These are phyloP conservation scores for Rhazya stricta DNA, from an alignment of 257 asterid species.

Conservation along the genomic window DNA sequence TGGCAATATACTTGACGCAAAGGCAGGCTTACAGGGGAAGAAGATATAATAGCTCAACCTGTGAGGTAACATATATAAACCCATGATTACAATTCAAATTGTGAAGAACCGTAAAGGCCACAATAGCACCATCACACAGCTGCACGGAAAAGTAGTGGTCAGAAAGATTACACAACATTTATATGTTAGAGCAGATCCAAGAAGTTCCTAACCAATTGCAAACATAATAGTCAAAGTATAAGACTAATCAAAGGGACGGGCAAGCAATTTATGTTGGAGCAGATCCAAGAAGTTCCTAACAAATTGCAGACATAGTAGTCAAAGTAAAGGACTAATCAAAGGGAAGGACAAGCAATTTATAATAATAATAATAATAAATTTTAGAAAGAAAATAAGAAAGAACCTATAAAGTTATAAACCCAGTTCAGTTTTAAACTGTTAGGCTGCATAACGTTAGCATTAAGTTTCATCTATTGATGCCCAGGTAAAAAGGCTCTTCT, in stretches of 20 bases:
- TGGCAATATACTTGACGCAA: not conserved
- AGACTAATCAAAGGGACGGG: not conserved
- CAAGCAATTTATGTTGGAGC: not conserved
- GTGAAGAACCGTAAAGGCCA: slow-evolving; percentile 95
- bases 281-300: not conserved
- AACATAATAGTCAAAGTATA: not conserved
- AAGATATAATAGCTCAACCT: slow-evolving; percentile 46
- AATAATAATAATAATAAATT: too few relatives aligned
- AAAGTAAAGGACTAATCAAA: too few relatives aligned
- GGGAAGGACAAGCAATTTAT: not conserved
- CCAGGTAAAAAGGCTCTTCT: not conserved
- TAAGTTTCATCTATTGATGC: not conserved
- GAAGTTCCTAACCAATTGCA: not conserved
- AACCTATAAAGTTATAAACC: not conserved
- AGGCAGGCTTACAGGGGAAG: slow-evolving; percentile 7
- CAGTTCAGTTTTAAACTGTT: not conserved
- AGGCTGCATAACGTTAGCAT: not conserved
- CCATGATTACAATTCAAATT: slow-evolving; percentile 95
- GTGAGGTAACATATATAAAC: slow-evolving; percentile 71
- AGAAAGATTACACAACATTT: slow-evolving; percentile 10
- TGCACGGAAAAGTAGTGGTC: slow-evolving; percentile 30
- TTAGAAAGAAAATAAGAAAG: too few relatives aligned
- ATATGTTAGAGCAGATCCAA: not conserved
- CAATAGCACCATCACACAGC: slow-evolving; percentile 95
- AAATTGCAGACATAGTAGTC: not conserved